Evolutionary conservation across 768 basidiomycete species (phyloP).

Genomic region (Lactarius akahatsu): DNA sequence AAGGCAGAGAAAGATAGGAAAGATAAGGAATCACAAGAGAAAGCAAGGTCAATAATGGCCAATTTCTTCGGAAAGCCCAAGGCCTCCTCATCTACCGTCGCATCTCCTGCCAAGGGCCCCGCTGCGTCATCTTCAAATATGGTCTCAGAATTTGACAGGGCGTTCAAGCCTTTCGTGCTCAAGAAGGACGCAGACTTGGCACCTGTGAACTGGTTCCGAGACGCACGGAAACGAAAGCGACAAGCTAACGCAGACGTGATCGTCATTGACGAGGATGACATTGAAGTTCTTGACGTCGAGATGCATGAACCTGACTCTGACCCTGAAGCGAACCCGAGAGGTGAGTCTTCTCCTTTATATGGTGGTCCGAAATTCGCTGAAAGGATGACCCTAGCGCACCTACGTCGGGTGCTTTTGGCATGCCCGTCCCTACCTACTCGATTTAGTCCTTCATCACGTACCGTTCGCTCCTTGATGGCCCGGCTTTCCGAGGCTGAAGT

Average conservation of each 20-base stretch:
- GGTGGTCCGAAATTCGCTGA: background rate
- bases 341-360: constrained; percentile 36
- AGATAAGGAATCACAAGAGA: constrained; percentile 65
- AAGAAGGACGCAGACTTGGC: constrained; percentile 76
- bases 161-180: constrained; percentile 76
- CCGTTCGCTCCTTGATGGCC: constrained; percentile 52
- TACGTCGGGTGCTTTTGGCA: constrained; percentile 2
- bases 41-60: constrained; percentile 72
- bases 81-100: constrained; percentile 29
- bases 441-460: constrained; percentile 34
- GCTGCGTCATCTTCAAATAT: constrained; percentile 38
- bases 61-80: constrained; percentile 75
- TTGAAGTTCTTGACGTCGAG: constrained; percentile 32
- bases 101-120: constrained; percentile 33
- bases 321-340: constrained; percentile 39
- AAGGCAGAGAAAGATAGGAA: constrained; percentile 72
- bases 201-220: constrained; percentile 67
- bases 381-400: constrained; percentile 7
- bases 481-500: constrained; percentile 78
- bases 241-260: constrained; percentile 47
- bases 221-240: constrained; percentile 32
- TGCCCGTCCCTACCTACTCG: constrained; percentile 39
- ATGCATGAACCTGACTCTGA: constrained; percentile 30
- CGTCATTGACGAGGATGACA: constrained; percentile 56
- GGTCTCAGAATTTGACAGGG: constrained; percentile 64